Evolutionary conservation across 163 green algal genomes (phyloP).

Genomic region (Trebouxia gelatinosa): DNA sequence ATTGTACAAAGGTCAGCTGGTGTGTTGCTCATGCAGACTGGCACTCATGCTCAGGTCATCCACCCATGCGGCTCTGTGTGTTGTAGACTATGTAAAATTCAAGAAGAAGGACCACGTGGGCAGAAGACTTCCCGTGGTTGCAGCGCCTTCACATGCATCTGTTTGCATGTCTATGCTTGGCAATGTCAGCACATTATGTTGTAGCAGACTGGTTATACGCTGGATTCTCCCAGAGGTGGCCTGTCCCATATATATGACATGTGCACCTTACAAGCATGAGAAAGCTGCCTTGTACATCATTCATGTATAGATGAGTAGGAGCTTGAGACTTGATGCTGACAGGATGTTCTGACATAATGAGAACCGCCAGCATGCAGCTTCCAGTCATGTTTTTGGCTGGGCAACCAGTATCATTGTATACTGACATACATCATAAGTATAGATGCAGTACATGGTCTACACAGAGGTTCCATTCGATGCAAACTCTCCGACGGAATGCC

Average conservation of each 20-base stretch:
- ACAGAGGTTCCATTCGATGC: not conserved
- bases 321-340: too few relatives aligned
- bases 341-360: too few relatives aligned
- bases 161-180: not conserved
- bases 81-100: not conserved
- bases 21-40: not conserved
- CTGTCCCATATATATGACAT: too few relatives aligned
- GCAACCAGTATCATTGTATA: not conserved
- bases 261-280: too few relatives aligned
- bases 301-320: too few relatives aligned
- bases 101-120: not conserved
- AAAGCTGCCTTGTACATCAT: too few relatives aligned
- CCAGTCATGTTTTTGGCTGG: not conserved
- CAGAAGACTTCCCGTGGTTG: not conserved
- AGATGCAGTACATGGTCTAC: not conserved
- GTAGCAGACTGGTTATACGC: too few relatives aligned
- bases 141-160: not conserved
- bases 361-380: not conserved
- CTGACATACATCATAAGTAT: not conserved
- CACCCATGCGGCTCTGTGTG: not conserved
- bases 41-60: too few relatives aligned
- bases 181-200: too few relatives aligned
- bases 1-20: not conserved
- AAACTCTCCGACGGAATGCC: not conserved
- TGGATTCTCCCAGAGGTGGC: too few relatives aligned